Percentiles rank a stretch among this genome's conserved stretches.
Evolutionary conservation across 441 rosid species (phyloP).

Genomic region (Geranium incanum): DNA sequence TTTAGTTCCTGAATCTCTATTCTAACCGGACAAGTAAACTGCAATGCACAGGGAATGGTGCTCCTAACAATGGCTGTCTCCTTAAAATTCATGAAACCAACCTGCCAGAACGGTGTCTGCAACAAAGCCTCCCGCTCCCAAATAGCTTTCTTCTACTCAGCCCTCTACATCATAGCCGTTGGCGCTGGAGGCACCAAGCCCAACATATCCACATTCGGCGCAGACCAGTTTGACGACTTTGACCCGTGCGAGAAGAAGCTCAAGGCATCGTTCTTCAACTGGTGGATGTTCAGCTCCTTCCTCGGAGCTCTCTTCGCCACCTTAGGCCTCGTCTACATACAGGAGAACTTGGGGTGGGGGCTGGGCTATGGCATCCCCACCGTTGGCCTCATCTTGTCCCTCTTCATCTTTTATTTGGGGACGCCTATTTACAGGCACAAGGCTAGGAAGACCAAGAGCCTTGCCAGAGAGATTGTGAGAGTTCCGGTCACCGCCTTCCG

Average conservation of each 20-base stretch:
- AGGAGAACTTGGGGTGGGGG: constrained; percentile 85
- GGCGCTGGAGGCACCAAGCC: constrained; percentile 94
- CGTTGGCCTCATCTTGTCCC: constrained; percentile 51
- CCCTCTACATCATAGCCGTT: constrained; percentile 58
- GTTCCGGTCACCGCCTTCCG: constrained; percentile 64
- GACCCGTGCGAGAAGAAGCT: constrained; percentile 58
- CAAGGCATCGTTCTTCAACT: constrained; percentile 85
- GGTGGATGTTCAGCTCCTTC: constrained; percentile 96
- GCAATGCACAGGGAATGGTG: constrained; percentile 55
- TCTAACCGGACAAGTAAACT: background rate
- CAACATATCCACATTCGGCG: constrained; percentile 81
- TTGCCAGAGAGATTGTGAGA: constrained; percentile 49
- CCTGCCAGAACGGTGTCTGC: constrained; percentile 46
- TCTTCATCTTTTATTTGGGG: constrained; percentile 50
- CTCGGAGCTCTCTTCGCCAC: constrained; percentile 83
- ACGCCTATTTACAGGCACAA: constrained; percentile 69
- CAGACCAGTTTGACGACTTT: constrained; percentile 82
- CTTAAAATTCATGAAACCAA: constrained; percentile 57
- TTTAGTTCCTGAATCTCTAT: background rate
- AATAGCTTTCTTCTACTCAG: constrained; percentile 52
- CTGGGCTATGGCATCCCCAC: constrained; percentile 74
- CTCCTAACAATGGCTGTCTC: constrained; percentile 64
- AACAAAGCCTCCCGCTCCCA: constrained; percentile 48
- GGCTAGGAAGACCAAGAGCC: constrained; percentile 58
- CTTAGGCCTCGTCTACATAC: constrained; percentile 66